These are phyloP conservation scores for Diplogelasinospora grovesii DNA, from an alignment of 495 filamentous ascomycete species.

Conservation along the genomic window DNA sequence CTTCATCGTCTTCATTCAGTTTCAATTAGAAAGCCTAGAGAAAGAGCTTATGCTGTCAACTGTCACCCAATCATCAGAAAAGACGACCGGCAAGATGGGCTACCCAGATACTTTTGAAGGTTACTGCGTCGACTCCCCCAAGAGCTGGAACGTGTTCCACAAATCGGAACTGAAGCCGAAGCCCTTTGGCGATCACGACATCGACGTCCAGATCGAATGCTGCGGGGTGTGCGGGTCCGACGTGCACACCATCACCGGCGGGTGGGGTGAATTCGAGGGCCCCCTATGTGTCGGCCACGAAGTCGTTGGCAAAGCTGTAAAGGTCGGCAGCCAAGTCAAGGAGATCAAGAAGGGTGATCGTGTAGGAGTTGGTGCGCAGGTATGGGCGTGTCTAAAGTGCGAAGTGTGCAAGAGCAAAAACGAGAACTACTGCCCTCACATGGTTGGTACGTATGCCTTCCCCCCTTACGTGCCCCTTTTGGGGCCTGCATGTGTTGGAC, in stretches of 20 bases:
- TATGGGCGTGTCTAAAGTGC: constrained; percentile 61
- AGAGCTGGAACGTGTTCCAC: constrained; percentile 23
- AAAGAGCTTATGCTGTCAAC: background rate
- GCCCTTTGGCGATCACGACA: constrained; percentile 65
- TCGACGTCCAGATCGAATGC: constrained; percentile 55
- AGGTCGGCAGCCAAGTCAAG: constrained; percentile 48
- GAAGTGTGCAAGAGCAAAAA: constrained; percentile 42
- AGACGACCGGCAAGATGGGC: no score
- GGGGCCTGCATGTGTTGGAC: background rate
- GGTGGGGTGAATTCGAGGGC: constrained; percentile 61
- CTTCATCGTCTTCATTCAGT: background rate
- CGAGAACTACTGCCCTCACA: constrained; percentile 72
- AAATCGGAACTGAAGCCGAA: constrained; percentile 63
- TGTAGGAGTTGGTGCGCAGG: constrained; percentile 74
- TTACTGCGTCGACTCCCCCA: constrained; percentile 38
- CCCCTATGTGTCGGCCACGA: constrained; percentile 74
- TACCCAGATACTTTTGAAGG: constrained; percentile 74
- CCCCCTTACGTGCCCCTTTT: background rate
- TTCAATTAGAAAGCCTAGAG: background rate
- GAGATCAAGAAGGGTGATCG: constrained; percentile 64
- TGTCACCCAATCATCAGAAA: background rate
- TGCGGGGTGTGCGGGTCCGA: constrained; percentile 79
- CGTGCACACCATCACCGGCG: constrained; percentile 69
- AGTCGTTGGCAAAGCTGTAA: constrained; percentile 63
- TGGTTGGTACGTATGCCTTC: constrained; percentile 26